Conservation (phyloP, 495 filamentous ascomycete species). For the Penicillium cataractarum region DNA sequence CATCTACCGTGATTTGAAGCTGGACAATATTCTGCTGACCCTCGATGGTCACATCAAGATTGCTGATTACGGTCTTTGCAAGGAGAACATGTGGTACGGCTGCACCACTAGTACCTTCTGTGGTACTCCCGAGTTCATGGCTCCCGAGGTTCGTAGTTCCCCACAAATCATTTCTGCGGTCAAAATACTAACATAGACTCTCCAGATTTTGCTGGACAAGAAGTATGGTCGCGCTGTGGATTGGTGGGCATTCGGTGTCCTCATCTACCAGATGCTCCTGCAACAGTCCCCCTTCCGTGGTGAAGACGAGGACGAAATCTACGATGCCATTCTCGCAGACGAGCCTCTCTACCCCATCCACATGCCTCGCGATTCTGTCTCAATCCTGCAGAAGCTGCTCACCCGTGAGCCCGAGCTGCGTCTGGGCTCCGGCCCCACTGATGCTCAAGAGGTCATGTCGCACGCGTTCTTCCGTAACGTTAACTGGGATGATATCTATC, state of each 20-base stretch:
- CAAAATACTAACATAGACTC: constrained; percentile 20
- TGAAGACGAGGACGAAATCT: constrained; percentile 99
- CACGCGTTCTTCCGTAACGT: constrained; percentile 98
- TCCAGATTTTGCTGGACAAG: constrained; percentile 93
- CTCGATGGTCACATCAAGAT: constrained; percentile 99
- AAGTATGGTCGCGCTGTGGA: constrained; percentile 98
- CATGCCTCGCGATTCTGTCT: constrained; percentile 98
- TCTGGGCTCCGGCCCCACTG: constrained; percentile 91
- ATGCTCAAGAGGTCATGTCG: constrained; percentile 99
- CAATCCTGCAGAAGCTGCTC: constrained; percentile 95
- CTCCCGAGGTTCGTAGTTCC: constrained; percentile 75
- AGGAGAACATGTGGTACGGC: constrained; percentile 99
- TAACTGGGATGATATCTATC: constrained; percentile 98
- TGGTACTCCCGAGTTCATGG: constrained; percentile 99
- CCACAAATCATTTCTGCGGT: not conserved
- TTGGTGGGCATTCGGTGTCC: constrained; percentile 99
- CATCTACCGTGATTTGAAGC: constrained; percentile 98
- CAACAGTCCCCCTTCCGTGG: constrained; percentile 99
- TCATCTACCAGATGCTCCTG: constrained; percentile 99
- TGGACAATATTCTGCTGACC: constrained; percentile 96
- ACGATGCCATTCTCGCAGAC: constrained; percentile 97
- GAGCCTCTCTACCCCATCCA: constrained; percentile 98
- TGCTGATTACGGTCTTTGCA: constrained; percentile 97
- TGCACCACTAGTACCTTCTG: constrained; percentile 98
- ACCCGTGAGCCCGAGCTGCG: constrained; percentile 93